Base-by-base conservation (phyloP, 2,329 filamentous ascomycete species). In the Periconia digitata region DNA sequence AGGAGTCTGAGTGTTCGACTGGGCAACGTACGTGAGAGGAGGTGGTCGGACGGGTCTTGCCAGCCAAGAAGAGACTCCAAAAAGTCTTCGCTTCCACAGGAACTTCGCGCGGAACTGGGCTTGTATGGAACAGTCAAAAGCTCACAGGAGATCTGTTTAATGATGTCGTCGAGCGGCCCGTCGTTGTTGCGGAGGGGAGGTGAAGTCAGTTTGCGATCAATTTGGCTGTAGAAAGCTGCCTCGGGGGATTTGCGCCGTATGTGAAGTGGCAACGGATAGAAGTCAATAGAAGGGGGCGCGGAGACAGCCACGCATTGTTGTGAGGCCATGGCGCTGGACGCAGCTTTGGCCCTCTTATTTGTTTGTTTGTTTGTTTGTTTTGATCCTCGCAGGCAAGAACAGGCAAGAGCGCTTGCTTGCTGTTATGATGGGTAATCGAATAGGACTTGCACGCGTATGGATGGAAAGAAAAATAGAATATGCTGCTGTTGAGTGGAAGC, bases 141-240 rank as follows among this genome's bases (percentile, higher is more conserved):
- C 32, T 63, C 49, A 48, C 55, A 58, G 34, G 59, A 60, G 43
- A 70, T 70, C 46, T 63, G 59, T 52, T 62, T 55, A 53, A 70
- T 68, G 35, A 70, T 68, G 46, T 70, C 66, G 59, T 70, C 66
- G 16, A 70, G 44, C 34, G 63, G 63, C 21, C 65, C 64, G 21
- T 51, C 21, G 44, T 40, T 29, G 34, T 27, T 40, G 12, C 44
- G 47, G 20, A 40, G 41, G 10, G 3, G 27, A 32, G 10, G 27
- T 10, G n/a, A 32, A 32, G 54, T 50, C 13, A 59, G 55, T 52
- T 61, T 67, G 49, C 58, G 64, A 8, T 58, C 46, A 18, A 61
- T 49, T n/a, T 50, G 58, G 13, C 52, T 56, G 36, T 59, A 59
- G 42, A 66, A 61, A n/a, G 58, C 62, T 35, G 59, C 48, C 41